Percentiles rank a stretch among this genome's conserved stretches.
These are phyloP conservation scores for Sorghum bicolor DNA, from an alignment of 176 grass and related monocot genomes.

Conservation along the genomic window DNA sequence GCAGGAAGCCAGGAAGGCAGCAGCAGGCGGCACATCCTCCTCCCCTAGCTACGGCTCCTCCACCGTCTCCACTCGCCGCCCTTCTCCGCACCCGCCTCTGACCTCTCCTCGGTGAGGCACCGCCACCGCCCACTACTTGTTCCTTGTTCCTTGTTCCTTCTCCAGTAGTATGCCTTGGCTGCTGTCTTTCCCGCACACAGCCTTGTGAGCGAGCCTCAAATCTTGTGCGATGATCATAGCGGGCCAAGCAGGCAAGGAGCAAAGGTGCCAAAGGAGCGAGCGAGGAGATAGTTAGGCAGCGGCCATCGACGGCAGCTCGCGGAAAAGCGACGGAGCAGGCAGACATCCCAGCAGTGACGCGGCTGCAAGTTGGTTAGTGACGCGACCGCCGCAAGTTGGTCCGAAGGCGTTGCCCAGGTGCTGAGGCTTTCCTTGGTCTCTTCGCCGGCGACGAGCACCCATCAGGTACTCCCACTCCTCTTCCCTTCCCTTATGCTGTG, in stretches of 20 bases:
- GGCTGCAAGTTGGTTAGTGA: conserved; percentile 1
- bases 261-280: not conserved
- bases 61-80: not conserved
- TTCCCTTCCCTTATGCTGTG: no score
- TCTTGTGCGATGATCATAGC: not conserved
- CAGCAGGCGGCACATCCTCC: not conserved
- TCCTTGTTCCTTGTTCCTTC: not conserved
- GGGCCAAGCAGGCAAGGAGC: not conserved
- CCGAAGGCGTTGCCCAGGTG: no score
- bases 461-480: no score
- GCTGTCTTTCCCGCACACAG: not conserved
- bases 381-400: no score
- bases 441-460: no score
- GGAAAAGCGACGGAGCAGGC: not conserved
- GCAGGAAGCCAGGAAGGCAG: not conserved
- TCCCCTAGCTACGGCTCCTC: not conserved
- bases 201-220: not conserved
- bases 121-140: not conserved
- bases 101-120: not conserved
- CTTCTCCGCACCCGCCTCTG: not conserved
- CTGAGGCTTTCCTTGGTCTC: no score
- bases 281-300: not conserved
- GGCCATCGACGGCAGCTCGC: not conserved
- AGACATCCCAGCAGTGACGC: not conserved
- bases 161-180: not conserved